phyloP scores from a whole-genome alignment of 2,329 filamentous ascomycete species.

The Colletotrichum coccodes region DNA sequence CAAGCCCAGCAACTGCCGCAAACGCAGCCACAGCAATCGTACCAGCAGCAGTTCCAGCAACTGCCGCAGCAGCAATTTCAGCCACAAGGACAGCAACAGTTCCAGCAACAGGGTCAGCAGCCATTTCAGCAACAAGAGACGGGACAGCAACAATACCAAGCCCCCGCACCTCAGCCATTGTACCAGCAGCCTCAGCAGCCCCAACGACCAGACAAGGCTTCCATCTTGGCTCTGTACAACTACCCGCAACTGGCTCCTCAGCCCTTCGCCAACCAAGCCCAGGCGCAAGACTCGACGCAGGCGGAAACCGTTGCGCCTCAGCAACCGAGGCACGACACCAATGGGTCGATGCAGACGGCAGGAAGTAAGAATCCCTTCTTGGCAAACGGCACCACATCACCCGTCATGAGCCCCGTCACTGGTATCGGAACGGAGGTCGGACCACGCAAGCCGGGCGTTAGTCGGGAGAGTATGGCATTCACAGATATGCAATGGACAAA shows the following conservation, averaged over 20 bases:
- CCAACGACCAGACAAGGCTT: conserved; percentile 72
- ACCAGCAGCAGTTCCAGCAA: conserved; percentile 39
- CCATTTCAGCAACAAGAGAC: conserved; percentile 35
- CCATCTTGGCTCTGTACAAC: conserved; percentile 81
- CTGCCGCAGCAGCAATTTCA: conserved; percentile 35
- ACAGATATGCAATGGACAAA: conserved; percentile 73
- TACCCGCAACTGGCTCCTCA: conserved; percentile 64
- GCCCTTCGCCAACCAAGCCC: conserved; percentile 41
- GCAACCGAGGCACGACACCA: conserved; percentile 8
- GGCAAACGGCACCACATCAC: conserved; percentile 41
- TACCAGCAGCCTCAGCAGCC: conserved; percentile 43
- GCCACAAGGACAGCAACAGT: conserved; percentile 39
- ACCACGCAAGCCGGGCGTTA: conserved; percentile 55
- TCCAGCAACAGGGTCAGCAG: conserved; percentile 38
- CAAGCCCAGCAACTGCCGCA: conserved; percentile 36
- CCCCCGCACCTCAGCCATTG: conserved; percentile 41
- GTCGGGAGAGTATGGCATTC: conserved; percentile 77
- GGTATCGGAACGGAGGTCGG: conserved; percentile 34
- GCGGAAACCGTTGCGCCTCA: conserved; percentile 30
- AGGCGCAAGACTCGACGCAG: conserved; percentile 31
- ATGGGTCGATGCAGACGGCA: conserved; percentile 37
- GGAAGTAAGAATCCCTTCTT: conserved; percentile 70
- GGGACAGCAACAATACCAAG: conserved; percentile 38
- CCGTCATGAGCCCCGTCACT: conserved; percentile 1
- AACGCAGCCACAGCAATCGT: conserved; percentile 32